Conservation (phyloP, 768 basidiomycete species). For the Terana coerulea region DNA sequence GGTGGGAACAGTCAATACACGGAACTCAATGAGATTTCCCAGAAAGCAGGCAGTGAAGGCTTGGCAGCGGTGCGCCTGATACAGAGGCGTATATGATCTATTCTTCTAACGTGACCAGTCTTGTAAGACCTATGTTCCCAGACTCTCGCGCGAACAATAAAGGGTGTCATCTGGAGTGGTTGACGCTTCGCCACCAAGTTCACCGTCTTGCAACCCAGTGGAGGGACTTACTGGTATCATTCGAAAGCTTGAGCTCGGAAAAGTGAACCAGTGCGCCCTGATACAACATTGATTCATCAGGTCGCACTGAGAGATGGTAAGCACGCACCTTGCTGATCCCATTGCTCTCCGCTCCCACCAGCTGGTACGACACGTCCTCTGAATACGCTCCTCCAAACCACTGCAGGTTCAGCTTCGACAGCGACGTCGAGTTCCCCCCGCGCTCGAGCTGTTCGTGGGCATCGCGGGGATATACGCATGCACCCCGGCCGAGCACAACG, state of each 20-base stretch:
- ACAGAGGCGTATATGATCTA: too few relatives aligned
- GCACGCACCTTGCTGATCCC: constrained; percentile 53
- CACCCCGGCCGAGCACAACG: constrained; percentile 2
- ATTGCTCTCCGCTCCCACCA: constrained; percentile 43
- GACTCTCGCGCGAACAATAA: too few relatives aligned
- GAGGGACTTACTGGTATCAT: constrained; percentile 40
- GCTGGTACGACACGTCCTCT: constrained; percentile 51
- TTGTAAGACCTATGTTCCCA: too few relatives aligned
- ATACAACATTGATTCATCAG: not conserved
- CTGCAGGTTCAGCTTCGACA: constrained; percentile 53
- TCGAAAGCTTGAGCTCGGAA: constrained; percentile 52
- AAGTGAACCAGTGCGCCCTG: constrained; percentile 86
- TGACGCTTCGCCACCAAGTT: not conserved
- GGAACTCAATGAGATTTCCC: too few relatives aligned
- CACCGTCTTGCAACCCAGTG: not conserved
- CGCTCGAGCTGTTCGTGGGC: constrained; percentile 61
- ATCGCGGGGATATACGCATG: constrained; percentile 66
- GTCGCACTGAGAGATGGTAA: not conserved
- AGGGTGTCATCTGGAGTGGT: too few relatives aligned
- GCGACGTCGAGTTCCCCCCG: constrained; percentile 50
- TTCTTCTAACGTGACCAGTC: not conserved
- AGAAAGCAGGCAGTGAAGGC: too few relatives aligned
- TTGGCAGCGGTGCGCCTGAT: too few relatives aligned
- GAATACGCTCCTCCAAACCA: constrained; percentile 50
- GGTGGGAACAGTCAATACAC: not conserved